These are phyloP conservation scores for Monilinia fructigena DNA, from an alignment of 2,329 filamentous ascomycete species.

Conservation along the genomic window DNA sequence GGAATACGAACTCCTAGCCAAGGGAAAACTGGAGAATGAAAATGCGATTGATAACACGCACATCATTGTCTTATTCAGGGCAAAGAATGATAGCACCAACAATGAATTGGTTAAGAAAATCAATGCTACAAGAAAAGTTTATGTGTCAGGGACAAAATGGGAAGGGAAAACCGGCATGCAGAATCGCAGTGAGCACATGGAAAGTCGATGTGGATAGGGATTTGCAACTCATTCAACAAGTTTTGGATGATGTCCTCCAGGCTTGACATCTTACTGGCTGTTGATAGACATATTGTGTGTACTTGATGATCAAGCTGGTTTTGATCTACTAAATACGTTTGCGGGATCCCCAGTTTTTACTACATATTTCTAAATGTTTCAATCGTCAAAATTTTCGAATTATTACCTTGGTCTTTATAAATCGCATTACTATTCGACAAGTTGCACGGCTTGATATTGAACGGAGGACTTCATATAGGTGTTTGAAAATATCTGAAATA, in stretches of 20 bases:
- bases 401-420: not conserved
- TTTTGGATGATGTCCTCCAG: constrained; percentile 48
- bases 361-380: not conserved
- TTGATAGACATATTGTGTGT: not conserved
- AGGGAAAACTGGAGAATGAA: constrained; percentile 51
- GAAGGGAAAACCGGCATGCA: constrained; percentile 66
- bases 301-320: not conserved
- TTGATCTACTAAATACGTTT: too few species aligned
- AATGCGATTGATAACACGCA: constrained; percentile 28
- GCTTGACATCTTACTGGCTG: not conserved
- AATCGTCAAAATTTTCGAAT: not conserved
- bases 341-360: not conserved
- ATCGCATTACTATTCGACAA: not conserved
- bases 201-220: constrained; percentile 69
- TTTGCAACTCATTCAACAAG: constrained; percentile 59
- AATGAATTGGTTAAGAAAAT: constrained; percentile 65
- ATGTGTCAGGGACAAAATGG: constrained; percentile 82
- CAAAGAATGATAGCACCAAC: constrained; percentile 65
- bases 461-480: too few species aligned
- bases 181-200: constrained; percentile 89
- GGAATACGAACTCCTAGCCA: constrained; percentile 66
- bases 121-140: constrained; percentile 72
- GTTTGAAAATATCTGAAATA: not conserved
- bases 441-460: accelerated
- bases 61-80: constrained; percentile 76